phyloP scores from a whole-genome alignment of 192 early-diverging fungal species.

The Gaertneriomyces semiglobifer region DNA sequence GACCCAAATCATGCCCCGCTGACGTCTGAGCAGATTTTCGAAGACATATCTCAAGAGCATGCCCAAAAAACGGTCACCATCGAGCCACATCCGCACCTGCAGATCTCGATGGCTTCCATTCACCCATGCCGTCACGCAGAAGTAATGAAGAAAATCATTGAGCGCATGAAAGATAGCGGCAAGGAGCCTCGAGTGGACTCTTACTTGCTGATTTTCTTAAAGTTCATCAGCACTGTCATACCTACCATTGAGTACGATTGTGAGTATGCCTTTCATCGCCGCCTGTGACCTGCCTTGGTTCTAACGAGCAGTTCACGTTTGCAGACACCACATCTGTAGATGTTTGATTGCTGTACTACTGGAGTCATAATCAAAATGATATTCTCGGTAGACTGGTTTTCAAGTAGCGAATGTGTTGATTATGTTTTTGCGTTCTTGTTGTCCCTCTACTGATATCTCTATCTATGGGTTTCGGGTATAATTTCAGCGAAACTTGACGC shows the following conservation, averaged over 20 bases:
- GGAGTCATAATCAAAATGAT: not conserved
- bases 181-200: constrained; percentile 86
- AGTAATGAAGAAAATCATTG: constrained; percentile 95
- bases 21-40: constrained; percentile 86
- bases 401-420: too few species aligned
- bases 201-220: constrained; percentile 92
- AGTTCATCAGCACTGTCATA: constrained; percentile 95
- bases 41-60: constrained; percentile 98
- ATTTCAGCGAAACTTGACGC: too few species aligned
- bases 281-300: not conserved
- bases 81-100: constrained; percentile 90
- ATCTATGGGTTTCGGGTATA: too few species aligned
- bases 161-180: constrained; percentile 67
- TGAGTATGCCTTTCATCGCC: constrained; percentile 9
- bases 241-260: constrained; percentile 98
- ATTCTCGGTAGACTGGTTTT: too few species aligned
- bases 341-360: constrained; percentile 11
- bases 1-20: constrained; percentile 84
- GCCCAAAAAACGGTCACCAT: constrained; percentile 99
- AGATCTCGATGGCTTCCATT: constrained; percentile 83
- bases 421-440: too few species aligned
- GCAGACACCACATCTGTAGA: constrained; percentile 34
- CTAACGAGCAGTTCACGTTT: not conserved
- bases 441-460: too few species aligned
- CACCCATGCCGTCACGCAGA: constrained; percentile 98